Evolutionary conservation across 306 rosid species (phyloP).

Genomic region (Senna tora): DNA sequence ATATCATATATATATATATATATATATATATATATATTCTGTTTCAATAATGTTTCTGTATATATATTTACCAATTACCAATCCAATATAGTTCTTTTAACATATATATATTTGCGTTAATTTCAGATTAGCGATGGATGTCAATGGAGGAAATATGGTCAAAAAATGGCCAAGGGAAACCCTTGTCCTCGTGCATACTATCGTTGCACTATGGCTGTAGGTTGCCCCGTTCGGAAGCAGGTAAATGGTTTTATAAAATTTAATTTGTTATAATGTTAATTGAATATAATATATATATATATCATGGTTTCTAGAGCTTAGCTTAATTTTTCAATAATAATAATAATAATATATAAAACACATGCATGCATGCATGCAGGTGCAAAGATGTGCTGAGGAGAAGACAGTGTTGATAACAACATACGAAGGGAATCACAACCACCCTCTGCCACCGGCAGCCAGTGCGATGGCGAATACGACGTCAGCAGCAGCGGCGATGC

Average conservation of each 20-base stretch:
- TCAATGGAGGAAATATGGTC: conserved; percentile 85
- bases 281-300: too few relatives aligned
- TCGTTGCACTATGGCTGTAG: conserved; percentile 67
- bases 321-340: too few relatives aligned
- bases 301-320: too few relatives aligned
- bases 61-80: too few relatives aligned
- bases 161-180: conserved; percentile 71
- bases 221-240: conserved; percentile 72
- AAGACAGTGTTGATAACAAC: conserved; percentile 56
- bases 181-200: conserved; percentile 78
- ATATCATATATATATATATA: neutral
- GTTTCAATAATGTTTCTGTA: too few relatives aligned
- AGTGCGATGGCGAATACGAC: conserved; percentile 57
- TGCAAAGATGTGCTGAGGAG: conserved; percentile 70
- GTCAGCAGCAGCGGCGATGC: conserved; percentile 63
- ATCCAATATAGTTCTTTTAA: neutral
- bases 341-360: too few relatives aligned
- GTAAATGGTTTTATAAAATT: conserved; percentile 31
- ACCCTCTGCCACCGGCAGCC: conserved; percentile 63
- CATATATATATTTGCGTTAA: too few relatives aligned
- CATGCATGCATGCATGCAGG: conserved; percentile 43
- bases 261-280: too few relatives aligned
- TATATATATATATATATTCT: too few relatives aligned
- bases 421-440: conserved; percentile 74
- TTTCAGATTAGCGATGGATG: conserved; percentile 68